A percentile compares a stretch with the other conserved stretches of the same genome.
Evolutionary conservation across 1,284 basidiomycete species (phyloP).

Genomic region (Peniophora sp.): DNA sequence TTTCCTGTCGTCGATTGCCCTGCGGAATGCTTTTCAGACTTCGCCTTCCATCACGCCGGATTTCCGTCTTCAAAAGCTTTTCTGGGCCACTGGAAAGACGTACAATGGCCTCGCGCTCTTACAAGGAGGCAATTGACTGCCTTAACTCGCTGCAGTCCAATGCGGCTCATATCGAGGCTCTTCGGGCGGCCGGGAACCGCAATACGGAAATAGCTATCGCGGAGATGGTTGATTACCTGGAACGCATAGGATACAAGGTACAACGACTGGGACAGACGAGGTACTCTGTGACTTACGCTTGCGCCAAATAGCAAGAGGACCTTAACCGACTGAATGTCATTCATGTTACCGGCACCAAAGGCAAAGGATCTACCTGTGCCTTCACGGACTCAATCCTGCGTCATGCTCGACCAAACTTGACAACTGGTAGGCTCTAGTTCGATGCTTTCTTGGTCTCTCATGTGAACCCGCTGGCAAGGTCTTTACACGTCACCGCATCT

Average conservation of each 20-base stretch:
- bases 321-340: constrained; percentile 89
- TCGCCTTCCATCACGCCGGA: constrained; percentile 1
- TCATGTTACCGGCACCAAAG: constrained; percentile 98
- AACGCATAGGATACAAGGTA: constrained; percentile 83
- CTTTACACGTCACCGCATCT: constrained; percentile 97
- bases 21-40: constrained; percentile 1
- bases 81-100: constrained; percentile 10
- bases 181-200: constrained; percentile 70
- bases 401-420: constrained; percentile 56
- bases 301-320: constrained; percentile 54
- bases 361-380: constrained; percentile 96
- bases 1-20: too few species aligned
- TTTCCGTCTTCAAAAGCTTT: background rate
- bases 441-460: background rate
- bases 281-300: too few species aligned
- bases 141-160: constrained; percentile 95
- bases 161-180: constrained; percentile 83
- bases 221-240: constrained; percentile 89
- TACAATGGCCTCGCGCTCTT: constrained; percentile 44
- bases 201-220: constrained; percentile 70
- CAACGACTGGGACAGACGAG: too few species aligned
- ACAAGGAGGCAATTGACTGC: constrained; percentile 77
- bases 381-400: constrained; percentile 79
- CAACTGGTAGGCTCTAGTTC: constrained; percentile 46
- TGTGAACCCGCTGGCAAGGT: constrained; percentile 34